Base-by-base conservation (phyloP, 2,329 filamentous ascomycete species). In the Scedosporium dehoogii region DNA sequence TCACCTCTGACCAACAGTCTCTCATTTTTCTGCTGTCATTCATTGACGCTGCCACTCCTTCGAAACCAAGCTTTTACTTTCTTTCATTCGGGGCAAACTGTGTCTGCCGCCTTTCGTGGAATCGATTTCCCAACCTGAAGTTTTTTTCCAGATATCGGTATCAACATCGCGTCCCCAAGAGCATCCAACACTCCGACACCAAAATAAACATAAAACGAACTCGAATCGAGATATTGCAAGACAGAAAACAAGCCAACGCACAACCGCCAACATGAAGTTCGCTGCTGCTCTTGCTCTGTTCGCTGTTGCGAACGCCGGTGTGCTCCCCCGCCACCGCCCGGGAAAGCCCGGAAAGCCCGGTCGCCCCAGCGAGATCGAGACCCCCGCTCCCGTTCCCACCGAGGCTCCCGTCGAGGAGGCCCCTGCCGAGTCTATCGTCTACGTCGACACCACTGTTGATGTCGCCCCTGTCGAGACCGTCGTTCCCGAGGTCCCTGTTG, bases 251-350 rank as follows among this genome's bases (percentile, higher is more conserved):
- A 14, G 33, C 33, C 33, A 38, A 38, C 33, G 33, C 10, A 38
- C 33, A 38, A 64, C 61, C 62, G 60, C 68, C 74, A 80, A 75
- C 63, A 83, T 83, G 80, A 80, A 81, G 75, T 71, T 78, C 66
- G 69, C 75, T 62, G 70, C 79, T 67, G 68, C 71, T 66, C 67
- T 80, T 66, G 77, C 76, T 73, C 72, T 79, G 65, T 70, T 80
- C 71, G 73, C 74, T 66, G 69, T 77, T 59, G 80, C 79, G 69
- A 73, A 75, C 69, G 75, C 76, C 64, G 67, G 70, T 66, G 64
- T 64, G 48, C 71, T 73, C 66, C 73, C 73, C 66, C 73, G 70
- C 55, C 72, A 75, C 69, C 68, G 71, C 65, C 27, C 29, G 59
- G 65, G 68, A 66, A 65, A 57, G 62, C 65, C 63, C 60, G 65